Evolutionary conservation across 768 basidiomycete genomes (phyloP).

Genomic region (Boletus rufocinnamomeus): DNA sequence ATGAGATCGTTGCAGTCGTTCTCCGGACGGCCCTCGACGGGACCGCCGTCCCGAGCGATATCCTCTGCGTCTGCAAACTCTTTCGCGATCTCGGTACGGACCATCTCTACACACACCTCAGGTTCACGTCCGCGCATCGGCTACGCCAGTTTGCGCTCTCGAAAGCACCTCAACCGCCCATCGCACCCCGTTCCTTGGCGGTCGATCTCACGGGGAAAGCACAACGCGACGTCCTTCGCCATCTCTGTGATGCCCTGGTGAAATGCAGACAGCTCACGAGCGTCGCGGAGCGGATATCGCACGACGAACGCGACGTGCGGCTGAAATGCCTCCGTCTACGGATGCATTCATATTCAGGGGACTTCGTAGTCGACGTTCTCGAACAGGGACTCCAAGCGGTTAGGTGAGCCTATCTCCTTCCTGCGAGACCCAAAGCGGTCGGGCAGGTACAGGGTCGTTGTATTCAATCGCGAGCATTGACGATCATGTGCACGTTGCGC

Average conservation of each 20-base stretch:
- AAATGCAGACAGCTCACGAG: conserved; percentile 22
- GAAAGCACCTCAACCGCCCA: conserved; percentile 13
- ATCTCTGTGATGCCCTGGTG: conserved; percentile 30
- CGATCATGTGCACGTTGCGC: background rate
- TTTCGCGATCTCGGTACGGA: conserved; percentile 24
- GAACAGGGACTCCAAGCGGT: conserved; percentile 36
- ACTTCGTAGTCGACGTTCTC: conserved; percentile 32
- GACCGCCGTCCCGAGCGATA: conserved; percentile 17
- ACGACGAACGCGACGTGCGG: conserved; percentile 1
- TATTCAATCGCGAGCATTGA: background rate
- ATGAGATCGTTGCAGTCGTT: conserved; percentile 26
- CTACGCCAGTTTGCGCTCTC: conserved; percentile 20
- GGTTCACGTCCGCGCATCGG: conserved; percentile 28
- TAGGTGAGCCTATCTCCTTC: conserved; percentile 35
- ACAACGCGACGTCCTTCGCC: conserved; percentile 28
- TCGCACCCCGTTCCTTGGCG: conserved; percentile 29
- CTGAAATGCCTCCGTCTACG: conserved; percentile 38
- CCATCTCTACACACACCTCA: conserved; percentile 29
- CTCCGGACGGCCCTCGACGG: conserved; percentile 17
- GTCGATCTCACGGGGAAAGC: conserved; percentile 35
- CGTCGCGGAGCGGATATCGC: background rate
- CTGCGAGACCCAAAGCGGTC: background rate
- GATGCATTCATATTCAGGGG: conserved; percentile 42
- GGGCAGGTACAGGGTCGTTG: background rate
- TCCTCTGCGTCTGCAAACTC: conserved; percentile 25